Percentiles rank a stretch among this genome's conserved stretches.
Evolutionary conservation across 2,329 filamentous ascomycete species (phyloP).

Genomic region (Pochonia chlamydosporia): DNA sequence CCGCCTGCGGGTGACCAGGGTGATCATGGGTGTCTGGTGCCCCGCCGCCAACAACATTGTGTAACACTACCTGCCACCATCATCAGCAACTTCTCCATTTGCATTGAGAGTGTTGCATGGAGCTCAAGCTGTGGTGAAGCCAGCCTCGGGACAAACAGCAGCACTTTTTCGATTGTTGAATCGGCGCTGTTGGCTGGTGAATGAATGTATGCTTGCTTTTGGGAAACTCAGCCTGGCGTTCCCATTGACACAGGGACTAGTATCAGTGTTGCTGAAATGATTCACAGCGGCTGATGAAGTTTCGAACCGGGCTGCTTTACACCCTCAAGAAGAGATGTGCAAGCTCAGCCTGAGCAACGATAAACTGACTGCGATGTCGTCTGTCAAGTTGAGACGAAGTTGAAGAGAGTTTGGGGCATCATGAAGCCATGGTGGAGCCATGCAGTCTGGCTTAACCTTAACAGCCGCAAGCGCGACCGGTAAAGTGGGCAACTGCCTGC

Average conservation of each 20-base stretch:
- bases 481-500: conserved; percentile 2
- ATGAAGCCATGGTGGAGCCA: conserved; percentile 3
- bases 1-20: neutral
- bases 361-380: neutral
- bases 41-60: neutral
- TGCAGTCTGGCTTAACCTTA: neutral
- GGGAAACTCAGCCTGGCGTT: neutral
- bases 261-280: neutral
- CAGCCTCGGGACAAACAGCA: neutral
- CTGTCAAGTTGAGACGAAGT: conserved; percentile 2
- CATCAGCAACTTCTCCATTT: neutral
- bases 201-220: neutral
- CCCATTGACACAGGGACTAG: too few relatives aligned
- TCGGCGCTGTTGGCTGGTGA: too few relatives aligned
- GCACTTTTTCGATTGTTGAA: neutral
- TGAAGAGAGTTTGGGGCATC: conserved; percentile 1
- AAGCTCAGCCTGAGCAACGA: neutral
- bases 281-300: neutral
- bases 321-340: neutral
- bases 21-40: neutral
- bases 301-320: too few relatives aligned
- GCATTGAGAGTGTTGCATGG: neutral
- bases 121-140: neutral
- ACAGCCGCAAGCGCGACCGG: conserved; percentile 6
- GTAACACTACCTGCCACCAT: neutral